phyloP scores from a whole-genome alignment of 2,329 filamentous ascomycete genomes.

The Trichoderma sp. region DNA sequence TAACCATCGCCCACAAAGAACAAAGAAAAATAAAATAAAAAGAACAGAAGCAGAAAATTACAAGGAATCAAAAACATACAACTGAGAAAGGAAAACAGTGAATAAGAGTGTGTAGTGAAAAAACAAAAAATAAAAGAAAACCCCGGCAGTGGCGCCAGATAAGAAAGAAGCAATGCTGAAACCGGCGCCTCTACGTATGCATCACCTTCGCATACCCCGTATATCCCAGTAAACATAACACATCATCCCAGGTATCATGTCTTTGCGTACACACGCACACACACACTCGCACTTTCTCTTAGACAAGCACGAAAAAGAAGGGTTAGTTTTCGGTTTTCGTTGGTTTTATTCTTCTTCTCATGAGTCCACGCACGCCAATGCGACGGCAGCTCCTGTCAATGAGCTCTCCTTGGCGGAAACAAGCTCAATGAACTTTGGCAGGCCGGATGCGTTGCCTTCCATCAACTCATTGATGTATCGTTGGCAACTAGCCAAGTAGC shows the following conservation, averaged over 20 bases:
- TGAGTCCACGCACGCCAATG: slow-evolving; percentile 49
- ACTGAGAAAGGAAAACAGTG: background rate
- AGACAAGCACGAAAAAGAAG: background rate
- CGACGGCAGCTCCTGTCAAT: slow-evolving; percentile 71
- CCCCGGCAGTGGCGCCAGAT: slow-evolving; percentile 5
- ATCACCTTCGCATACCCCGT: slow-evolving; percentile 20
- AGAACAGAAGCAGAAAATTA: background rate
- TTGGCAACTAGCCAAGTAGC: slow-evolving; percentile 63
- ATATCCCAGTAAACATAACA: slow-evolving; percentile 20
- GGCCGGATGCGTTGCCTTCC: slow-evolving; percentile 33
- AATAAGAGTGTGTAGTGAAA: background rate
- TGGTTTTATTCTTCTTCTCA: slow-evolving; percentile 7
- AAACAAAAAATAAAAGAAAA: background rate
- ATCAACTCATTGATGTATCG: slow-evolving; percentile 61
- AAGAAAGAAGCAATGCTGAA: slow-evolving; percentile 18
- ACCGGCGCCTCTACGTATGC: slow-evolving; percentile 25
- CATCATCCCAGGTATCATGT: slow-evolving; percentile 18
- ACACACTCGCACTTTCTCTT: background rate
- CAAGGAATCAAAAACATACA: slow-evolving; percentile 13
- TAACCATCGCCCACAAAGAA: background rate
- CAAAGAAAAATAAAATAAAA: background rate
- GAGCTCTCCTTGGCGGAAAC: slow-evolving; percentile 72
- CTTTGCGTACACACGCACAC: background rate
- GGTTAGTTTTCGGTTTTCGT: background rate
- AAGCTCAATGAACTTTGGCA: slow-evolving; percentile 53